Evolutionary conservation across 2,329 filamentous ascomycete genomes (phyloP).

Genomic region (Arthrobotrys iridis): DNA sequence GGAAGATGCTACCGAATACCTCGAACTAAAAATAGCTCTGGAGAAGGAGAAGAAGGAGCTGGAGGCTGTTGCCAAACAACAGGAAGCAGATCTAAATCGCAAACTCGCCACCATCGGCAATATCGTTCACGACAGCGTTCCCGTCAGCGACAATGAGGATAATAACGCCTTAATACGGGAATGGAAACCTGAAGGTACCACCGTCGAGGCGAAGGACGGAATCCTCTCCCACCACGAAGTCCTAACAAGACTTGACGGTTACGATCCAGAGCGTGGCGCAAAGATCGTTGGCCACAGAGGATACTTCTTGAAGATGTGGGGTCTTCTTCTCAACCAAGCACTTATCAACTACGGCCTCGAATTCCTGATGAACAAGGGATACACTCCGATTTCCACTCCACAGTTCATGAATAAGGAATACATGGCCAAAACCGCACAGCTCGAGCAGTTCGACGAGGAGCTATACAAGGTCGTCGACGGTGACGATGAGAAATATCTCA

Average conservation of each 20-base stretch:
- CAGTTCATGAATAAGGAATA: constrained; percentile 94
- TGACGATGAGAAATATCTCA: constrained; percentile 85
- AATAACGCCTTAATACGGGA: constrained; percentile 80
- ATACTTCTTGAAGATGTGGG: constrained; percentile 90
- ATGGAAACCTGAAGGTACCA: constrained; percentile 81
- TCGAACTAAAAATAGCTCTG: constrained; percentile 81
- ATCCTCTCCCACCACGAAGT: constrained; percentile 95
- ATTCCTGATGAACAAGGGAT: constrained; percentile 80
- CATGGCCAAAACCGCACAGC: constrained; percentile 98
- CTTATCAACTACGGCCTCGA: constrained; percentile 94
- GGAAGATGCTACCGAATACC: constrained; percentile 84
- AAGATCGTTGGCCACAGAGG: constrained; percentile 95
- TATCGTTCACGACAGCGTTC: constrained; percentile 88
- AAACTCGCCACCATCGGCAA: constrained; percentile 90
- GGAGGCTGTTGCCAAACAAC: constrained; percentile 77
- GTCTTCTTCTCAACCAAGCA: constrained; percentile 89
- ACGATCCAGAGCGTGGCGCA: constrained; percentile 89
- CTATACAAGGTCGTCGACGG: constrained; percentile 95
- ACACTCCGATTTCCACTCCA: constrained; percentile 83
- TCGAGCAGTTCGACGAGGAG: constrained; percentile 97
- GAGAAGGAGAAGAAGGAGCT: constrained; percentile 84
- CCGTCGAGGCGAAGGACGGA: constrained; percentile 76
- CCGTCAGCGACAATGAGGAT: constrained; percentile 85
- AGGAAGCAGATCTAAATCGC: constrained; percentile 76
- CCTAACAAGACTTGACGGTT: constrained; percentile 84